These are phyloP conservation scores for Wallacemonas rigidus DNA, from an alignment of 208 protist species.

Conservation along the genomic window DNA sequence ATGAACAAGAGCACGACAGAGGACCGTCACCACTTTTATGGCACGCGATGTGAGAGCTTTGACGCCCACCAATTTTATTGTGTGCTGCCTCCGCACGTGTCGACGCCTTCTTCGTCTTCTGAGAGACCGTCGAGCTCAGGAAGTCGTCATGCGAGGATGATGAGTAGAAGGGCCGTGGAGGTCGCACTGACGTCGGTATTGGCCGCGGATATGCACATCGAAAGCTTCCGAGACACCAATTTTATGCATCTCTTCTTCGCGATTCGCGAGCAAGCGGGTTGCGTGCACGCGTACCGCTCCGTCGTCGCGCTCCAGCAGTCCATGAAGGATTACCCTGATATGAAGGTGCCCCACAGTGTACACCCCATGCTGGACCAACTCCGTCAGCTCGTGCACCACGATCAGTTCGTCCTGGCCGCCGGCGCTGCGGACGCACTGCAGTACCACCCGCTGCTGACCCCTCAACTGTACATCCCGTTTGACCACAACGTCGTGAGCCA, in stretches of 20 bases:
- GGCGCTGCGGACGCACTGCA: conserved; percentile 70
- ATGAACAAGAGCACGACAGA: not conserved
- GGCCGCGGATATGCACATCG: conserved; percentile 35
- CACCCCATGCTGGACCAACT: conserved; percentile 31
- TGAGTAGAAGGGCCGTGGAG: conserved; percentile 27
- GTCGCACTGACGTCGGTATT: conserved; percentile 58
- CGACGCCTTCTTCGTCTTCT: too few species aligned
- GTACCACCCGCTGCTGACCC: conserved; percentile 70
- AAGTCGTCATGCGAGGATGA: not conserved
- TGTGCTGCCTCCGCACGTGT: conserved; percentile 25
- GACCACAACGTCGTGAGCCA: conserved; percentile 70
- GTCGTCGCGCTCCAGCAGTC: conserved; percentile 42
- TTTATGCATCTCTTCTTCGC: conserved; percentile 40
- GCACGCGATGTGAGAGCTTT: conserved; percentile 31
- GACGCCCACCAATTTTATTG: conserved; percentile 58
- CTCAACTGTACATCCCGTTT: conserved; percentile 80
- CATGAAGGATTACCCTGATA: conserved; percentile 48
- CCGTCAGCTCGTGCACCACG: conserved; percentile 26
- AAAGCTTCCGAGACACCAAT: conserved; percentile 42
- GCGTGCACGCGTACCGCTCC: conserved; percentile 56
- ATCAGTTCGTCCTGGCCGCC: conserved; percentile 44
- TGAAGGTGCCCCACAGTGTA: conserved; percentile 46
- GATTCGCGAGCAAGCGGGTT: conserved; percentile 41
- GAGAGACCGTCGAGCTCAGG: too few species aligned
- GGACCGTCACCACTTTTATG: not conserved